Conservation (phyloP, 495 filamentous ascomycete species). For the Penicillium lagena region DNA sequence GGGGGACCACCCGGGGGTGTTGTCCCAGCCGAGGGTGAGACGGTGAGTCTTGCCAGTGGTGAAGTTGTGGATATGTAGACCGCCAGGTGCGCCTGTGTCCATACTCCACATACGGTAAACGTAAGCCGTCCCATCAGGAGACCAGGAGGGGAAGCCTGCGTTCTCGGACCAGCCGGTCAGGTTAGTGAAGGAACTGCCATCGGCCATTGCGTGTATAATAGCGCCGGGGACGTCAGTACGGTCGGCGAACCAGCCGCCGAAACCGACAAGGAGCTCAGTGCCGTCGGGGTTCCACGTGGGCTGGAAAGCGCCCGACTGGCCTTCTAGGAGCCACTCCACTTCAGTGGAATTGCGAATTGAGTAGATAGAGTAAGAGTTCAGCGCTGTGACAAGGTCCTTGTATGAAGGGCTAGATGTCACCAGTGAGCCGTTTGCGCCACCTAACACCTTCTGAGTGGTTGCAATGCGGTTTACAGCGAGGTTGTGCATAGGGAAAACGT, state of each 20-base stretch:
- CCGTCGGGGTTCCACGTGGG: constrained; percentile 8
- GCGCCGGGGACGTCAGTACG: neutral
- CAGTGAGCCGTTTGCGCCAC: neutral
- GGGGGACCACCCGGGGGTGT: constrained; percentile 6
- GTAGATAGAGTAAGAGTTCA: neutral
- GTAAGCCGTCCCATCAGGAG: constrained; percentile 5
- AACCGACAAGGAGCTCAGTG: constrained; percentile 2
- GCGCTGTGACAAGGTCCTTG: neutral
- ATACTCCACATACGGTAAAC: constrained; percentile 4
- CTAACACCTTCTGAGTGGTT: neutral
- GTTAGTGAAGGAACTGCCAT: constrained; percentile 3
- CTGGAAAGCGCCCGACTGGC: constrained; percentile 6
- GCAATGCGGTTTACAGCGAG: neutral
- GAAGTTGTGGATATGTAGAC: constrained; percentile 3
- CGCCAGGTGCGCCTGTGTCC: constrained; percentile 1
- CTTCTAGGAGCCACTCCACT: neutral
- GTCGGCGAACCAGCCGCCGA: constrained; percentile 7
- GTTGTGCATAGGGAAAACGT: constrained; percentile 5
- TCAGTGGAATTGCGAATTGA: neutral
- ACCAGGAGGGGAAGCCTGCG: constrained; percentile 6
- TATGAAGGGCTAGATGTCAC: neutral
- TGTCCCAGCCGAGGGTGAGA: constrained; percentile 6
- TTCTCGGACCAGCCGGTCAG: constrained; percentile 1
- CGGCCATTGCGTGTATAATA: constrained; percentile 3
- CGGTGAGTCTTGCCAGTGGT: constrained; percentile 1